phyloP scores from a whole-genome alignment of 495 filamentous ascomycete genomes.

The Tetracladium setigerum region DNA sequence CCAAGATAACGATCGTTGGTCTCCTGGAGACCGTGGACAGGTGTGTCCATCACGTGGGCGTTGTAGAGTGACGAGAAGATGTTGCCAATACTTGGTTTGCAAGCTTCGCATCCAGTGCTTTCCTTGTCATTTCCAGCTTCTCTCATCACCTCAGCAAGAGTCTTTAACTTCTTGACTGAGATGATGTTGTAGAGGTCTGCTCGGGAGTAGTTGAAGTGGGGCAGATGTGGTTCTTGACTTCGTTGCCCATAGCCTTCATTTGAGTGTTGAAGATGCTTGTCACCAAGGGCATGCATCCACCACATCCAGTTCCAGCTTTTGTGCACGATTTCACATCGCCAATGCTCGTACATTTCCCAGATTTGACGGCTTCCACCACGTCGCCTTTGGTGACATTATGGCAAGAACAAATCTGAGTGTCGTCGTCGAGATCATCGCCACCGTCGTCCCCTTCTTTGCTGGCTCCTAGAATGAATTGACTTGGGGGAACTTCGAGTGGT shows the following conservation, averaged over 20 bases:
- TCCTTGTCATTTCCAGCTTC: conserved; percentile 65
- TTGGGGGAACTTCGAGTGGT: conserved; percentile 71
- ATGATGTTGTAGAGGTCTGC: conserved; percentile 89
- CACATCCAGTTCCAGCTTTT: conserved; percentile 91
- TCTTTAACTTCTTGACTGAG: conserved; percentile 70
- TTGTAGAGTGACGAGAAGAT: conserved; percentile 86
- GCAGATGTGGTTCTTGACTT: conserved; percentile 86
- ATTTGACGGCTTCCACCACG: conserved; percentile 64
- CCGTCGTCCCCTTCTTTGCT: conserved; percentile 63
- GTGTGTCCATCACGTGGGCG: conserved; percentile 71
- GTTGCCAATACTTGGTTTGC: conserved; percentile 81
- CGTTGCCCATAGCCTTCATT: conserved; percentile 84
- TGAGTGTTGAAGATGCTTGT: conserved; percentile 90
- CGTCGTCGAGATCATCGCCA: conserved; percentile 51
- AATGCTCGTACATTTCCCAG: conserved; percentile 72
- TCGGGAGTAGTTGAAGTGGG: conserved; percentile 80
- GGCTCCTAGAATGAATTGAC: conserved; percentile 77
- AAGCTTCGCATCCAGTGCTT: conserved; percentile 83
- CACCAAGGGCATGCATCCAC: conserved; percentile 89
- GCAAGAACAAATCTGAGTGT: conserved; percentile 91
- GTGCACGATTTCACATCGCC: conserved; percentile 90
- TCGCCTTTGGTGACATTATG: conserved; percentile 94
- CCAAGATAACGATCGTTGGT: conserved; percentile 92
- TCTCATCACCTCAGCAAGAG: conserved; percentile 75
- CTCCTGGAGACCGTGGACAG: conserved; percentile 76